phyloP scores from a whole-genome alignment of 2,329 filamentous ascomycete genomes.

The Pseudogymnoascus sp. region DNA sequence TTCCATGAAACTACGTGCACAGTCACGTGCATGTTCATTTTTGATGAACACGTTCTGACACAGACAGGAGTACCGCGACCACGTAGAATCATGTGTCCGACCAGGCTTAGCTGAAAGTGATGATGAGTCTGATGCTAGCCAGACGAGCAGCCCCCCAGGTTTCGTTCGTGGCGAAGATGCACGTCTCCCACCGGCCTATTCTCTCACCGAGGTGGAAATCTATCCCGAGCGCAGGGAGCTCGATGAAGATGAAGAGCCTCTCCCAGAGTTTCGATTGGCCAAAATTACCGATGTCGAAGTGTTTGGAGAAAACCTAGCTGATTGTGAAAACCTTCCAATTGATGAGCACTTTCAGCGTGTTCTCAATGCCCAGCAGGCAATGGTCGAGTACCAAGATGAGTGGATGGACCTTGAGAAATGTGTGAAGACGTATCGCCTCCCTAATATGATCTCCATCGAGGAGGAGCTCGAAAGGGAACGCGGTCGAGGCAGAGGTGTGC shows the following conservation, averaged over 20 bases:
- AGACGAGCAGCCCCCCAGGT: slow-evolving; percentile 19
- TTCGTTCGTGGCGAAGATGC: not conserved
- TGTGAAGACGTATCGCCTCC: slow-evolving; percentile 24
- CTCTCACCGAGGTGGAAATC: not conserved
- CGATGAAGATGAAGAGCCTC: slow-evolving; percentile 12
- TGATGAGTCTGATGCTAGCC: slow-evolving; percentile 19
- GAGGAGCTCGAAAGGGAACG: slow-evolving; percentile 4
- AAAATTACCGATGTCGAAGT: slow-evolving; percentile 44
- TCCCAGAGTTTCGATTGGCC: slow-evolving; percentile 9
- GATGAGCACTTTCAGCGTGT: slow-evolving; percentile 38
- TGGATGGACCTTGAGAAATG: slow-evolving; percentile 42
- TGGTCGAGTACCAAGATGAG: slow-evolving; percentile 47
- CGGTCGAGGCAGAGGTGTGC: not conserved
- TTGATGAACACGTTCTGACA: slow-evolving; percentile 15
- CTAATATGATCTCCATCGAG: slow-evolving; percentile 10
- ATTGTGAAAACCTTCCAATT: slow-evolving; percentile 40
- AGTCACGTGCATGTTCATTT: not conserved
- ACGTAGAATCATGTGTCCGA: slow-evolving; percentile 23
- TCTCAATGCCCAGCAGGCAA: slow-evolving; percentile 36
- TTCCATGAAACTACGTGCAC: not conserved
- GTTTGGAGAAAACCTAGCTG: slow-evolving; percentile 40
- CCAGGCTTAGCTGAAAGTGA: slow-evolving; percentile 18
- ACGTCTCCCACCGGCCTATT: not conserved
- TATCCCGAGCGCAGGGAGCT: slow-evolving; percentile 9
- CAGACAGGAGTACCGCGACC: slow-evolving; percentile 24